Evolutionary conservation across 1,284 basidiomycete species (phyloP).

Genomic region (Irpex sp.): DNA sequence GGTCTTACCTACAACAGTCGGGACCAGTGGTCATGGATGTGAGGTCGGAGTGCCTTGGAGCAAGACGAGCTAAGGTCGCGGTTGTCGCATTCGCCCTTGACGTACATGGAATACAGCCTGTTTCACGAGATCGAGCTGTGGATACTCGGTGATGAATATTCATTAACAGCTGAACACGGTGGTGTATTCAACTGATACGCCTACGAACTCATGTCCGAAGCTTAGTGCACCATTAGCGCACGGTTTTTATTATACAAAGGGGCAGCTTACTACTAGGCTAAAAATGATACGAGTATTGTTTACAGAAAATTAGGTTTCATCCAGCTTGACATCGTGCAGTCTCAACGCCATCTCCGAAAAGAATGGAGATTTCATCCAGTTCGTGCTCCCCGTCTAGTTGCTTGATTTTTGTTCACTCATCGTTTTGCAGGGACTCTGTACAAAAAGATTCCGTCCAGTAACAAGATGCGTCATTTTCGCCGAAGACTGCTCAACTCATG

Average conservation of each 20-base stretch:
- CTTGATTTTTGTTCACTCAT: neutral
- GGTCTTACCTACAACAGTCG: too few relatives aligned
- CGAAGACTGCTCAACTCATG: neutral
- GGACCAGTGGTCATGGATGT: too few relatives aligned
- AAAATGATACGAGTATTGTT: neutral
- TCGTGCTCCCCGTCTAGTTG: neutral
- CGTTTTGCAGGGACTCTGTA: neutral
- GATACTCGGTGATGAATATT: neutral
- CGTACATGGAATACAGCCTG: neutral
- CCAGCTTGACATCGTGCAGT: too few relatives aligned
- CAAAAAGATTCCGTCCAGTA: neutral
- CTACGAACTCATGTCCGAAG: neutral
- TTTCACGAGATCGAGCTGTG: neutral
- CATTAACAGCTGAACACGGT: too few relatives aligned
- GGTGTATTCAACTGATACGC: neutral
- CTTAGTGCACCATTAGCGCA: neutral
- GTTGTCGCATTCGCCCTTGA: neutral
- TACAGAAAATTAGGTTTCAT: neutral
- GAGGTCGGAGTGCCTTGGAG: too few relatives aligned
- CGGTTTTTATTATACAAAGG: neutral
- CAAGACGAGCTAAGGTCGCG: too few relatives aligned
- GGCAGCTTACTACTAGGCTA: neutral
- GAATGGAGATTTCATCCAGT: neutral
- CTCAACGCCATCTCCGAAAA: neutral
- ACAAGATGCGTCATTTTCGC: neutral